Evolutionary conservation across 2,329 filamentous ascomycete species (phyloP), one percentile per base, ranked within the genome.

Genomic region (Aspergillus eucalypticola): DNA sequence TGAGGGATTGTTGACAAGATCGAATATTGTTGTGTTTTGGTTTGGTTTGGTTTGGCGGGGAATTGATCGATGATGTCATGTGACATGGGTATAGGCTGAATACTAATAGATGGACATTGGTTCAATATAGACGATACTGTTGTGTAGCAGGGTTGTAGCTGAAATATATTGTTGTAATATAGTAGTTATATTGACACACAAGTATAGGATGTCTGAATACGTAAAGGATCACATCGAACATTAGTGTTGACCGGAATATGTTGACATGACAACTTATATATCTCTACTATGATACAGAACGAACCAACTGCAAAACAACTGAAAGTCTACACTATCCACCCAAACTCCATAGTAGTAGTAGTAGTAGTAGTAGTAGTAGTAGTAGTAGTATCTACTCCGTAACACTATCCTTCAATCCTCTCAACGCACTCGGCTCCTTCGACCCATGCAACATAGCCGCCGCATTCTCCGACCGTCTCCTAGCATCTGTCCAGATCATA

Each of bases 401-500:
- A 50, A 77, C 71, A 66, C 75, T 74, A 41, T 76, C 73, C 67
- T 72, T 67, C 35, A 76, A 69, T 50, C 64, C 69, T 15, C 73
- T 62, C 60, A 76, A 59, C 11, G 73, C 68, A 65, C 72, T 75
- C 15, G 68, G 67, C 60, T 74, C 74, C 57, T 71, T 72, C 44
- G 69, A 68, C 3, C 67, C 66, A 2, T 67, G 69, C 19, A 76
- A 64, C 64, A 77, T 81, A 49, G 79, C 78, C 50, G 78, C 76
- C 11, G 87, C 81, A 67, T 82, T 80, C 65, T 81, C 76, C 3
- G 83, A 84, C 59, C 86, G 74, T 64, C 86, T 76, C 52, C 84
- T 74, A 5, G 86, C 85, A 76, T 88, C 86, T 15, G 87, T 79
- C 72, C 86, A 88, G 71, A 86, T 80, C 86, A 88, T 88, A 64